Conservation (phyloP, 805 yeast species). For the Torulaspora gathmanii region DNA sequence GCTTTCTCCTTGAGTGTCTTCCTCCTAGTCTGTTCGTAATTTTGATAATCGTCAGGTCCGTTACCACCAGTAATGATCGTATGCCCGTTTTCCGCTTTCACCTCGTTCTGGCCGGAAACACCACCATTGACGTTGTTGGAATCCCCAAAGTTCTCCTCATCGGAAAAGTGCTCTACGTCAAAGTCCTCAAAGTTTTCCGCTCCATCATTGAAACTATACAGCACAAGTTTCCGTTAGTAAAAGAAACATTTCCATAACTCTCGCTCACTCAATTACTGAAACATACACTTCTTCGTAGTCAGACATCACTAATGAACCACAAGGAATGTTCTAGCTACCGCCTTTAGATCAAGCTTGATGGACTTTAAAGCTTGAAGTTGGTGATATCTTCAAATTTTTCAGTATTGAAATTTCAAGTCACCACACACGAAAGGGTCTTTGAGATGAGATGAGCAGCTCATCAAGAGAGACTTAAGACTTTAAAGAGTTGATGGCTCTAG, state of each 20-base stretch:
- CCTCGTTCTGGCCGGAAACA: conserved; percentile 33
- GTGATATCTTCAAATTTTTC: conserved; percentile 8
- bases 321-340: neutral
- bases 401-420: conserved; percentile 2
- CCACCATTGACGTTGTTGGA: conserved; percentile 34
- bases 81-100: conserved; percentile 59
- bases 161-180: conserved; percentile 81
- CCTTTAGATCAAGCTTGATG: neutral
- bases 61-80: conserved; percentile 66
- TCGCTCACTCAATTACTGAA: neutral
- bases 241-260: neutral
- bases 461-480: neutral
- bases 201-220: conserved; percentile 56
- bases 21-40: conserved; percentile 40
- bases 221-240: conserved; percentile 8
- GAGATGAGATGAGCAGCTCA: neutral
- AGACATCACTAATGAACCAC: conserved; percentile 39
- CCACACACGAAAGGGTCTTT: neutral
- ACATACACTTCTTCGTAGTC: conserved; percentile 50
- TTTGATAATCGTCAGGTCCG: conserved; percentile 50
- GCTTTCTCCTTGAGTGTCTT: conserved; percentile 77
- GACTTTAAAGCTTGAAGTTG: conserved; percentile 1
- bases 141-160: conserved; percentile 50
- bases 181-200: conserved; percentile 71
- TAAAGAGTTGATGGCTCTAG: neutral